A percentile compares a stretch with the other conserved stretches of the same genome.
Evolutionary conservation across 345 rosid species (phyloP).

Genomic region (Brassica juncea): DNA sequence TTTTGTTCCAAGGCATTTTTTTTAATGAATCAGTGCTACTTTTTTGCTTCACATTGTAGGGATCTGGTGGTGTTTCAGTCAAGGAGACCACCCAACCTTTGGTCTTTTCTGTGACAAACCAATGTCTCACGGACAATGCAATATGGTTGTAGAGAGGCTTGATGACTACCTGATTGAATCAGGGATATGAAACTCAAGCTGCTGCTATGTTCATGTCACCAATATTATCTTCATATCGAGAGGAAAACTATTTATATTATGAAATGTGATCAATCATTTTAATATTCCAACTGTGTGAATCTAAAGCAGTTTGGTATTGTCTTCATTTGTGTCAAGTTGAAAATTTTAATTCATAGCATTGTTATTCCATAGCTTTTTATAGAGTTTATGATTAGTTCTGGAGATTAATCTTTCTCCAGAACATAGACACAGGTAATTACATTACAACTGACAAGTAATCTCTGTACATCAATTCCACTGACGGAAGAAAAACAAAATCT

Average conservation of each 20-base stretch:
- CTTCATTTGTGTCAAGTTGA: slow-evolving; percentile 15
- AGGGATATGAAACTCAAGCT: slow-evolving; percentile 46
- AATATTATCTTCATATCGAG: slow-evolving; percentile 18
- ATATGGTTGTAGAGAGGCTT: slow-evolving; percentile 82
- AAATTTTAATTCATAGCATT: background rate
- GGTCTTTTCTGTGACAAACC: slow-evolving; percentile 73
- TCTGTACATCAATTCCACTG: slow-evolving; percentile 25
- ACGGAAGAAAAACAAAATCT: slow-evolving; percentile 19
- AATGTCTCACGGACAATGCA: slow-evolving; percentile 83
- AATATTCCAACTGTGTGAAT: slow-evolving; percentile 26
- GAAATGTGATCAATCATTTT: background rate
- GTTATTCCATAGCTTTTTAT: background rate
- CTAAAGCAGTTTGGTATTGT: background rate
- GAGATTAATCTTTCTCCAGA: background rate
- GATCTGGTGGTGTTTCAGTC: slow-evolving; percentile 71
- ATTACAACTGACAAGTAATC: slow-evolving; percentile 4
- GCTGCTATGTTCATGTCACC: background rate
- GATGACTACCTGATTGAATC: slow-evolving; percentile 82
- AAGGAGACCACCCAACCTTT: slow-evolving; percentile 71
- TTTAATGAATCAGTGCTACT: background rate
- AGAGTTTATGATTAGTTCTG: background rate
- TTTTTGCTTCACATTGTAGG: slow-evolving; percentile 44
- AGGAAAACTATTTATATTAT: slow-evolving; percentile 13
- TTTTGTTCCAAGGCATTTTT: background rate
- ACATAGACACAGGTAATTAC: background rate